These are phyloP conservation scores for Emergomyces orientalis DNA, from an alignment of 2,329 filamentous ascomycete genomes.

Conservation along the genomic window DNA sequence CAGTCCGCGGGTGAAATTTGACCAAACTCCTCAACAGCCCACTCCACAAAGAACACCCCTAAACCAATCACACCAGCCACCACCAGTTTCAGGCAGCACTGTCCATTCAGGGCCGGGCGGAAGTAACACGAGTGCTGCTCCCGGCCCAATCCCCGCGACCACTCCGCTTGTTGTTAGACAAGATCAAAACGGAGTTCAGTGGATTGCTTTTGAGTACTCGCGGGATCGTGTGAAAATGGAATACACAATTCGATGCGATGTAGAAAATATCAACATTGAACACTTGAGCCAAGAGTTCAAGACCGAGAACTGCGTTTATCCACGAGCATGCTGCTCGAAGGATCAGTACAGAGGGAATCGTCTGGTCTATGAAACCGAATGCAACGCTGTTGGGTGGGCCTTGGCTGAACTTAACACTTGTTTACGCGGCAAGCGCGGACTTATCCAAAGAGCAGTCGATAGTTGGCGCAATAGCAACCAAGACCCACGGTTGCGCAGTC, in stretches of 20 bases:
- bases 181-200: constrained; percentile 93
- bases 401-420: constrained; percentile 86
- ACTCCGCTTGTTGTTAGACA: constrained; percentile 90
- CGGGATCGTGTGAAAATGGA: constrained; percentile 98
- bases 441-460: constrained; percentile 95
- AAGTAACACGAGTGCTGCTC: constrained; percentile 78
- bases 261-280: constrained; percentile 91
- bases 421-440: constrained; percentile 80
- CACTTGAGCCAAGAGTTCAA: constrained; percentile 82
- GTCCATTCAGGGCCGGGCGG: constrained; percentile 35
- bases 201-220: constrained; percentile 98
- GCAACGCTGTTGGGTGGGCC: constrained; percentile 99
- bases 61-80: constrained; percentile 36
- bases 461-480: constrained; percentile 99
- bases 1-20: constrained; percentile 47
- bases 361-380: constrained; percentile 93
- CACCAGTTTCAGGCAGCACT: constrained; percentile 34
- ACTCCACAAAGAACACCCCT: constrained; percentile 29
- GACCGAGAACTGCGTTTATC: constrained; percentile 96
- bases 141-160: constrained; percentile 91
- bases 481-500: constrained; percentile 80
- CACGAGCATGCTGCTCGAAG: constrained; percentile 85
- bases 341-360: constrained; percentile 95
- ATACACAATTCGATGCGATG: constrained; percentile 96
- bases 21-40: constrained; percentile 34